Percentiles rank a stretch among this genome's conserved stretches.
These are phyloP conservation scores for Thielaviopsis punctulata DNA, from an alignment of 2,329 filamentous ascomycete genomes.

Conservation along the genomic window DNA sequence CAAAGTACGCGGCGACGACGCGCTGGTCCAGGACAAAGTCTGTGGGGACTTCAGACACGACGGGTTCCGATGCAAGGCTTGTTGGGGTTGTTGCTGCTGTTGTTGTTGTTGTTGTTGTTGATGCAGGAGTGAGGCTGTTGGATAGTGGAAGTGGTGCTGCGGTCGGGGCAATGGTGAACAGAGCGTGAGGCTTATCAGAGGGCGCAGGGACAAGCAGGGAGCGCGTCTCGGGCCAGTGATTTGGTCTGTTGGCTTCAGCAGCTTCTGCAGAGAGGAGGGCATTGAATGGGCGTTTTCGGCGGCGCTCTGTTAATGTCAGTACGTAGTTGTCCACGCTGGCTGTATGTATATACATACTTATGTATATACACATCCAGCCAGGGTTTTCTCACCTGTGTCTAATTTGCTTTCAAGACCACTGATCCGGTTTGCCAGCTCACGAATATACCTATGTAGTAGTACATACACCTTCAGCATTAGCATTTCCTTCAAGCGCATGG, in stretches of 20 bases:
- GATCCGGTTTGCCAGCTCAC: slow-evolving; percentile 73
- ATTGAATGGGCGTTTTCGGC: slow-evolving; percentile 30
- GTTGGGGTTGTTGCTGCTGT: too few relatives aligned
- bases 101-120: too few relatives aligned
- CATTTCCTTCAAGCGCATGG: too few relatives aligned
- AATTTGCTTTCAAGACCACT: slow-evolving; percentile 69
- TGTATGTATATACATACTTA: not conserved
- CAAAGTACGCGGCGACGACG: slow-evolving; percentile 35
- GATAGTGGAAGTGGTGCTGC: too few relatives aligned
- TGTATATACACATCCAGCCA: not conserved
- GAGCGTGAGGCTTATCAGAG: not conserved
- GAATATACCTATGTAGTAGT: slow-evolving; percentile 77
- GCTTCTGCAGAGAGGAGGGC: slow-evolving; percentile 26
- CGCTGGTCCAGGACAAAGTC: not conserved
- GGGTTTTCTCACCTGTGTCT: slow-evolving; percentile 20
- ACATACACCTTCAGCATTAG: too few relatives aligned
- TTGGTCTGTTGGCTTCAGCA: not conserved
- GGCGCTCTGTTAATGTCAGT: not conserved
- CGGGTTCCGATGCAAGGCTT: not conserved
- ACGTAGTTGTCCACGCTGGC: not conserved
- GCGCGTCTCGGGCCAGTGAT: not conserved
- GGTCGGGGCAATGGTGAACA: not conserved
- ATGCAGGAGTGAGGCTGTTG: too few relatives aligned
- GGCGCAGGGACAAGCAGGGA: not conserved
- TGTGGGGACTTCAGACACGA: not conserved